Conservation (phyloP, 768 basidiomycete species). For the Lactarius sp. region DNA sequence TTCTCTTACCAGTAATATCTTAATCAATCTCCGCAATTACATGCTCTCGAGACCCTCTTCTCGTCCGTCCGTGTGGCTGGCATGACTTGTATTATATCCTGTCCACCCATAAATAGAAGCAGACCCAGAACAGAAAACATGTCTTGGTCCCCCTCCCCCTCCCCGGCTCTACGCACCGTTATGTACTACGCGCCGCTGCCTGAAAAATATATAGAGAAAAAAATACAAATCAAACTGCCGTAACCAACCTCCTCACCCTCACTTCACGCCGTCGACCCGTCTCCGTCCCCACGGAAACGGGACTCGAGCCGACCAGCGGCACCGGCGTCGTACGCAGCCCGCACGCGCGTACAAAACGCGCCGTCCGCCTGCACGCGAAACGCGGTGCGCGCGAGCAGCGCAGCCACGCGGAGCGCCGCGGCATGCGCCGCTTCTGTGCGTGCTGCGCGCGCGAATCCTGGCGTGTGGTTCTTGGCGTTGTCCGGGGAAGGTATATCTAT, state of each 20-base stretch:
- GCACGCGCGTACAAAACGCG: constrained; percentile 20
- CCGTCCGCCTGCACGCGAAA: constrained; percentile 21
- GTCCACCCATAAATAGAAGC: too few relatives aligned
- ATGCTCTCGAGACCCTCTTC: too few relatives aligned
- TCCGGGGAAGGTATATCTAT: constrained; percentile 11
- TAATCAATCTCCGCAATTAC: not conserved
- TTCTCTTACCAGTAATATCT: not conserved
- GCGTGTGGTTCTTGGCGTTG: constrained; percentile 22
- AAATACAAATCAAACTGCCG: too few relatives aligned
- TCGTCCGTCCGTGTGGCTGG: too few relatives aligned
- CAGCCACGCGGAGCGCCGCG: constrained; percentile 17
- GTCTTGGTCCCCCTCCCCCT: too few relatives aligned
- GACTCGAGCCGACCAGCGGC: too few relatives aligned
- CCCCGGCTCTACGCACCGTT: not conserved
- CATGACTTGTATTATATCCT: too few relatives aligned
- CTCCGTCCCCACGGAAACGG: too few relatives aligned
- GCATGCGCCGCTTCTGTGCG: constrained; percentile 19
- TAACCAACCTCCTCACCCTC: not conserved
- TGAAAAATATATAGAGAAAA: too few relatives aligned
- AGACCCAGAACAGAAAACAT: too few relatives aligned
- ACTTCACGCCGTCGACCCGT: not conserved
- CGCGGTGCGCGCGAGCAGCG: constrained; percentile 22
- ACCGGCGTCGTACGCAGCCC: constrained; percentile 14
- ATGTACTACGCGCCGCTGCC: too few relatives aligned
- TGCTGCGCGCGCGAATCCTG: constrained; percentile 21